A percentile compares a stretch with the other conserved stretches of the same genome.
Conservation (phyloP, 495 filamentous ascomycete species). For the Podospora australis region DNA sequence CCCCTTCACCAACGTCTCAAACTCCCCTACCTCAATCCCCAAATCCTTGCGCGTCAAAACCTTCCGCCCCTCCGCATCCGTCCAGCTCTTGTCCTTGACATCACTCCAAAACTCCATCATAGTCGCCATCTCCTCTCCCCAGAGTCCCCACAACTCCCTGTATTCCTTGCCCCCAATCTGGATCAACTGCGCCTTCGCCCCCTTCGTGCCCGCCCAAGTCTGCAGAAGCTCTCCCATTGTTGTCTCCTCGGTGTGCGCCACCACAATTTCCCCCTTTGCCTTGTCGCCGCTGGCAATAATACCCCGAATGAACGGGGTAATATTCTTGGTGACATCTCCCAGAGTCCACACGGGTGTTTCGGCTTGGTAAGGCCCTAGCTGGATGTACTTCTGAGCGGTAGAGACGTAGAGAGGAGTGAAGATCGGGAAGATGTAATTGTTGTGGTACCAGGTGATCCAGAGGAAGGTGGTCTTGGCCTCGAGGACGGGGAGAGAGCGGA, state of each 20-base stretch:
- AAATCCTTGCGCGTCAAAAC: conserved; percentile 15
- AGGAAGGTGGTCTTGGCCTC: conserved; percentile 34
- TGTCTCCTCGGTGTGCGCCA: conserved; percentile 19
- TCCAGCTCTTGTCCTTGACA: conserved; percentile 27
- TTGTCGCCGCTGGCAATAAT: conserved; percentile 33
- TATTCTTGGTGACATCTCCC: conserved; percentile 34
- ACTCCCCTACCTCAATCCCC: not conserved
- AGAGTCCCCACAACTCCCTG: conserved; percentile 29
- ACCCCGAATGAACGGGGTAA: conserved; percentile 32
- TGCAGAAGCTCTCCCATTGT: conserved; percentile 32
- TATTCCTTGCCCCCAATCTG: conserved; percentile 19
- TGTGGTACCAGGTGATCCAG: conserved; percentile 32
- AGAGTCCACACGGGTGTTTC: conserved; percentile 30
- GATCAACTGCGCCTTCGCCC: conserved; percentile 22
- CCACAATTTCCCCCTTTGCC: conserved; percentile 25
- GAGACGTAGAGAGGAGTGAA: conserved; percentile 27
- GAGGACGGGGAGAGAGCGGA: conserved; percentile 24
- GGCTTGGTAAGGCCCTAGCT: conserved; percentile 23
- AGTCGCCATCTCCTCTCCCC: conserved; percentile 32
- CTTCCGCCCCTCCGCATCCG: conserved; percentile 11
- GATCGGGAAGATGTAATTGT: conserved; percentile 27
- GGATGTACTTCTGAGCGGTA: conserved; percentile 28
- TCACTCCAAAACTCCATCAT: conserved; percentile 38
- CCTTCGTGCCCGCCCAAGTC: conserved; percentile 29
- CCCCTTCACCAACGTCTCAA: conserved; percentile 1